Evolutionary conservation across 2,329 filamentous ascomycete genomes (phyloP).

Genomic region (Sporothrix dimorphospora): DNA sequence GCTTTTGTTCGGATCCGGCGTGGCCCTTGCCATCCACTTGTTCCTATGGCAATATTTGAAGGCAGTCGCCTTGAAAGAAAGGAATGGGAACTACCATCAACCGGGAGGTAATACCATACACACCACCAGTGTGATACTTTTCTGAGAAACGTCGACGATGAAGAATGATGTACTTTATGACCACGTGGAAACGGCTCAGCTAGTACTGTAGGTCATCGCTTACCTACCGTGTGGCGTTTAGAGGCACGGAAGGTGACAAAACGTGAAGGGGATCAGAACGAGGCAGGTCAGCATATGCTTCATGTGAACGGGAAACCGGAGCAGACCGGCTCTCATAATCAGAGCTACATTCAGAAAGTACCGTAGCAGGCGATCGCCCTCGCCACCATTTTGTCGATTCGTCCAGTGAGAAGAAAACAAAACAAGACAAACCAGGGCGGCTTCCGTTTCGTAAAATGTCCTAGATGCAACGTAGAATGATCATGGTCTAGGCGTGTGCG

Average conservation of each 20-base stretch:
- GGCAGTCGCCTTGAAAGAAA: not conserved
- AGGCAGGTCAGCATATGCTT: no score
- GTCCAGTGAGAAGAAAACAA: not conserved
- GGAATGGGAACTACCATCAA: not conserved
- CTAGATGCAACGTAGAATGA: not conserved
- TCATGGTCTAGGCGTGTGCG: not conserved
- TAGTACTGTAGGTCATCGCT: not conserved
- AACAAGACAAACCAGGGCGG: not conserved
- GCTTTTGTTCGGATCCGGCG: slow-evolving; percentile 4
- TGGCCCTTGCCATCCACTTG: no score
- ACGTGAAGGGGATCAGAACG: no score
- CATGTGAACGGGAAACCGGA: no score
- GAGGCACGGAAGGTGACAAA: no score
- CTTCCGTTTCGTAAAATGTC: not conserved
- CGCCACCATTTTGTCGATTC: not conserved
- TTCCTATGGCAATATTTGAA: not conserved
- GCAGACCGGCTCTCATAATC: no score
- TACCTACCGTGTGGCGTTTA: not conserved
- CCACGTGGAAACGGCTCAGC: not conserved
- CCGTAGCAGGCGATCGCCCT: not conserved
- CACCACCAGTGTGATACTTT: not conserved
- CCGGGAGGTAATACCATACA: not conserved
- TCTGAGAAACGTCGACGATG: not conserved
- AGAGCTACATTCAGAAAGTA: not conserved
- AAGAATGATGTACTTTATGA: not conserved